Base-by-base conservation (phyloP, 192 early-diverging fungal species). In the Coemansia aciculifera region DNA sequence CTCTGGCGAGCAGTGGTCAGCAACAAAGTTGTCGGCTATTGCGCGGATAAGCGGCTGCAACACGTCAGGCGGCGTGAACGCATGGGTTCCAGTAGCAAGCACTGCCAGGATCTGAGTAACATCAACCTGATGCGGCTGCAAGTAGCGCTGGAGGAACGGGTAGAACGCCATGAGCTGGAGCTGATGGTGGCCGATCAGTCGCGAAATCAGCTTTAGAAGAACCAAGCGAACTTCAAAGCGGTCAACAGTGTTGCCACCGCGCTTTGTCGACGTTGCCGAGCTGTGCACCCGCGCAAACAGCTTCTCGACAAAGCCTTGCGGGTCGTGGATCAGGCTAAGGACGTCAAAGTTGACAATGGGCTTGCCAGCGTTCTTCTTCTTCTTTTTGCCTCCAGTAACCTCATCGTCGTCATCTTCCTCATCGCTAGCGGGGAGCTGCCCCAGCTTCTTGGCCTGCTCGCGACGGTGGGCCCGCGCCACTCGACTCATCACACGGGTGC, bases 251-350 rank as follows among this genome's bases (percentile, higher is more conserved):
- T 66, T 77, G 27, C 84, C 80, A n/a, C 77, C 77, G 13, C 75
- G 79, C 73, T 79, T 84, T 57, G 77, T 84, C 11, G 74, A 67
- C 13, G 65, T 79, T n/a, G 74, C 44, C 57, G 81, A 67, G 79
- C 84, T 39, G 42, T 85, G 74, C 34, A 98, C 79, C 1, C 91
- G 87, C 12, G 91, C 87, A 78, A 97, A 97, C n/a, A 99, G 84
- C 79, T 95, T 93, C 66, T 99, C 98, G 39, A 90, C 86, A 76
- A 97, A 97, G n/a, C 92, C 91, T 84, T 99, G 98, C 31, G 98
- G 93, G 76, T 98, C 97, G 77, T 99, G 95, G 57, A 99, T 70
- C 32, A 98, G 80, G 64, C 97, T 95, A 10, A 98, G 85, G 0
- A 95, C 95, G 12, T 95, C 95, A 72, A 99, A 99, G 72, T 94